phyloP scores from a whole-genome alignment of 1,139 yeast species.

The Hansenula sp. region DNA sequence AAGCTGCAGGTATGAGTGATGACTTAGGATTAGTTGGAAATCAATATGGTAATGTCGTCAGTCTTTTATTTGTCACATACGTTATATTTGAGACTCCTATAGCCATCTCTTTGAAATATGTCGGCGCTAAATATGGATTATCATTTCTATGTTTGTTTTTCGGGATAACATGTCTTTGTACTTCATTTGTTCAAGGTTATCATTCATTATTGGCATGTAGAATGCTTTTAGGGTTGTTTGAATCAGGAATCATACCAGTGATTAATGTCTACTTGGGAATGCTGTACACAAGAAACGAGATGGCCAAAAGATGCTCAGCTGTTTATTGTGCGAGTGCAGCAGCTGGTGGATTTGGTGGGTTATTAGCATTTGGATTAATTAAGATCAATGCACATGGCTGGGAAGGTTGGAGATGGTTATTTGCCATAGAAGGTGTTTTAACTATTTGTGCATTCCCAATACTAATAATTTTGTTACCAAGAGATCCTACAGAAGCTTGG shows the following conservation, averaged over 20 bases:
- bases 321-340: conserved; percentile 39
- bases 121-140: conserved; percentile 26
- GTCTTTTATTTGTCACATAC: conserved; percentile 54
- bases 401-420: conserved; percentile 36
- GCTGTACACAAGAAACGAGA: conserved; percentile 36
- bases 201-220: conserved; percentile 42
- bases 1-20: conserved; percentile 50
- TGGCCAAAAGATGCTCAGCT: conserved; percentile 38
- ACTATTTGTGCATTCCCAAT: conserved; percentile 47
- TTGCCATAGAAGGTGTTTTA: conserved; percentile 49
- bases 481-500: conserved; percentile 26
- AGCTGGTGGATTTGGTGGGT: conserved; percentile 45
- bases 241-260: conserved; percentile 52
- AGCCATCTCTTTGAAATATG: conserved; percentile 32
- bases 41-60: conserved; percentile 49
- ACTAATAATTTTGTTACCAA: conserved; percentile 14
- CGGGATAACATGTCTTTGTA: conserved; percentile 49
- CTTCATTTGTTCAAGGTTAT: conserved; percentile 40
- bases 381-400: conserved; percentile 31
- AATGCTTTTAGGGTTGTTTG: conserved; percentile 47
- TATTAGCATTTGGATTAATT: conserved; percentile 39
- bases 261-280: conserved; percentile 36
- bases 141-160: conserved; percentile 33
- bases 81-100: conserved; percentile 51
- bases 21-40: conserved; percentile 43